phyloP scores from a whole-genome alignment of 495 filamentous ascomycete species.

The Podospora tetraspora region DNA sequence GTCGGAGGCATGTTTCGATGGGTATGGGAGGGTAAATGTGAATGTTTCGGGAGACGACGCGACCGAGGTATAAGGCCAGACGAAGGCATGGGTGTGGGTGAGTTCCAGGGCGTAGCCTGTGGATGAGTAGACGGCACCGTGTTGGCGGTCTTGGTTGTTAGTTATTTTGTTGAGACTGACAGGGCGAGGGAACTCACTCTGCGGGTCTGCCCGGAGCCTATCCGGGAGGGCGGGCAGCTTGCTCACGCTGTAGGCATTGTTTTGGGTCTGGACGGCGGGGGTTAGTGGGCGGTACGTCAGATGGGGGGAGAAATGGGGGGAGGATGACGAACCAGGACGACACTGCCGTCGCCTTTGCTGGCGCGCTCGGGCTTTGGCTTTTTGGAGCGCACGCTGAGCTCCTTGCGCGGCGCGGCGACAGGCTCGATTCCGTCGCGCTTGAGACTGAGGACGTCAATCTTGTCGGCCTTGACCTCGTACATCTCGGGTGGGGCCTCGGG shows the following conservation, averaged over 20 bases:
- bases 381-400: slow-evolving; percentile 59
- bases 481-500: slow-evolving; percentile 43
- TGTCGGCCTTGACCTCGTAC: slow-evolving; percentile 44
- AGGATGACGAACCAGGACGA: slow-evolving; percentile 54
- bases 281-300: slow-evolving; percentile 18
- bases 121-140: slow-evolving; percentile 60
- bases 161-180: slow-evolving; percentile 12
- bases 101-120: slow-evolving; percentile 71
- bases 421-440: slow-evolving; percentile 45
- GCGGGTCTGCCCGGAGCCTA: slow-evolving; percentile 55
- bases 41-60: slow-evolving; percentile 63
- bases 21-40: slow-evolving; percentile 67
- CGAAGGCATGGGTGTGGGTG: slow-evolving; percentile 70
- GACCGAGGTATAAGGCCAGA: slow-evolving; percentile 79
- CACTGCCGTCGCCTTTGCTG: slow-evolving; percentile 55
- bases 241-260: slow-evolving; percentile 78
- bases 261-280: slow-evolving; percentile 60
- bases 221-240: slow-evolving; percentile 78
- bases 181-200: slow-evolving; percentile 44
- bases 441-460: slow-evolving; percentile 34
- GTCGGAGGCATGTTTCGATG: slow-evolving; percentile 57
- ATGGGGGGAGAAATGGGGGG: not conserved
- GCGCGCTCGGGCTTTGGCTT: slow-evolving; percentile 53
- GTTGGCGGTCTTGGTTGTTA: slow-evolving; percentile 43
- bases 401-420: slow-evolving; percentile 32